Percentiles rank a stretch among this genome's conserved stretches.
Evolutionary conservation across 176 grass and related monocot genomes (phyloP).

Genomic region (Puya raimondii): DNA sequence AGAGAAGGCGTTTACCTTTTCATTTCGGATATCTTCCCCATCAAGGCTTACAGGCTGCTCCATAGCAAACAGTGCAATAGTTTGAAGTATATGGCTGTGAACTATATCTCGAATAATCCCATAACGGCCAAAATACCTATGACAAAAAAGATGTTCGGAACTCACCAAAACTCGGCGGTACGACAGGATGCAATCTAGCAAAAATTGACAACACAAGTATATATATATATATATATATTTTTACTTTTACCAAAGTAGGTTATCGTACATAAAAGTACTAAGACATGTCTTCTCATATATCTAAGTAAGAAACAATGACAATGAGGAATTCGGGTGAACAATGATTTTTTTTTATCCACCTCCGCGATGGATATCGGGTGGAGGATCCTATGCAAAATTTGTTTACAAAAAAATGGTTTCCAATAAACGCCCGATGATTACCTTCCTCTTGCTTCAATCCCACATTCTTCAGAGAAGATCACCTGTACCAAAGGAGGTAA

Average conservation of each 20-base stretch:
- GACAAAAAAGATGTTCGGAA: constrained; percentile 2
- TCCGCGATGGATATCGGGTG: no score
- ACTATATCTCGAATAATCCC: constrained; percentile 89
- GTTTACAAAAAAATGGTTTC: background rate
- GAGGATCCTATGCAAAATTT: background rate
- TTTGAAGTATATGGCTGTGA: constrained; percentile 90
- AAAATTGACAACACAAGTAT: background rate
- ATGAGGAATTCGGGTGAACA: background rate
- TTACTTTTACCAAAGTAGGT: background rate
- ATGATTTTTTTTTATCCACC: no score
- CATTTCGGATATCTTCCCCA: constrained; percentile 94
- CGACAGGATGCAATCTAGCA: background rate
- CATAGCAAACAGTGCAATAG: constrained; percentile 89
- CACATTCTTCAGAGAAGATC: constrained; percentile 84
- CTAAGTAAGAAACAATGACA: background rate
- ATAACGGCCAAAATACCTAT: constrained; percentile 81
- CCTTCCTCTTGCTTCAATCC: constrained; percentile 71
- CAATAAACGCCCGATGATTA: constrained; percentile 17
- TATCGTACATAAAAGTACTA: background rate
- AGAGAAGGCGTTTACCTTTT: constrained; percentile 41
- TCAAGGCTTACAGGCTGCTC: constrained; percentile 83
- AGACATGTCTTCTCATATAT: background rate
- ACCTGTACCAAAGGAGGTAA: constrained; percentile 41
- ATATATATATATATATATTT: no score
- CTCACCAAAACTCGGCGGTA: background rate